Base-by-base conservation (phyloP, 1,284 basidiomycete species). In the Pseudozyma thailandica region DNA sequence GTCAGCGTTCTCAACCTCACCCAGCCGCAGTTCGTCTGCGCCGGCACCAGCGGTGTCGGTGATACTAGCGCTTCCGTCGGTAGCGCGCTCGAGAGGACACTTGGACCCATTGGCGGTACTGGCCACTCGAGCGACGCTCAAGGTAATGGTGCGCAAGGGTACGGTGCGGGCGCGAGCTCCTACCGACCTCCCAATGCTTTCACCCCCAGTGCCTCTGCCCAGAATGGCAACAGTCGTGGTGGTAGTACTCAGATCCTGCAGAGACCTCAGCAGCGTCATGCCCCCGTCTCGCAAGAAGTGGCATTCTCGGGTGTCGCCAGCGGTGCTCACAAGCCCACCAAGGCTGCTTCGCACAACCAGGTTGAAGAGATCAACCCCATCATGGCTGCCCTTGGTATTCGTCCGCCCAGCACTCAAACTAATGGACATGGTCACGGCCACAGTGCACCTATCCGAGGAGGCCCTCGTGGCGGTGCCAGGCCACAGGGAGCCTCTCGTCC, bases 1-100 rank as follows among this genome's bases (percentile, higher is more conserved):
- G 57, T 71, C 39, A 65, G 74, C 25, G 77, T 80, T 43, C 77
- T 82, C 42, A 82, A 82, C 60, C 61, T 82, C 30, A 74, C 73
- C 4, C 73, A 76, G 56, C 77, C 80, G 4, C 79, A 81, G 31
- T 74, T 80, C 41, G 77, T 68, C 27, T 72, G 70, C 27, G 63
- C 58, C 12, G 70, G 70, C 13, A 59, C 59, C 28, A 45, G 25
- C 35, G 55, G 53, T 15, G 52, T 30, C 7, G 46, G 55, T 8
- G 56, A 59, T 41, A 72, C 63, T 20, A 72, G 70, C 47, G 69
- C 69, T 9, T 68, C 68, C 25, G 60, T 64, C 6, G 63, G 68
- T 27, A 60, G 51, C 38, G 72, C 72, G 16, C 63, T 74, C 26
- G 72, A 74, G 54, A 60, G 72, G 43, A 74, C 72, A 21, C 54